phyloP scores from a whole-genome alignment of 108 stramenopile species.

The Epithemia pelagica region DNA sequence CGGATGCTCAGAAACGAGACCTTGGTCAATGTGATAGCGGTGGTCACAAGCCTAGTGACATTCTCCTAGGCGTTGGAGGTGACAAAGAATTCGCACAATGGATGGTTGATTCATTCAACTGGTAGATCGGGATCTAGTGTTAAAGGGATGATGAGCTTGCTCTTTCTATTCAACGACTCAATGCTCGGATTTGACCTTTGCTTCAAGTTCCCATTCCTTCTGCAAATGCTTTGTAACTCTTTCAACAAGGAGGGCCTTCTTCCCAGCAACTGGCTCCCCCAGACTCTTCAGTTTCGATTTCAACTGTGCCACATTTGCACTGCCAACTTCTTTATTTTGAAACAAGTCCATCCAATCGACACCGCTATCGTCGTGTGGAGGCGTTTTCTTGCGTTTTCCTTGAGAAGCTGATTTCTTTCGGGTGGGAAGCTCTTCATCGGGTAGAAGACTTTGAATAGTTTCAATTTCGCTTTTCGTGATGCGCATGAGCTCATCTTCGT shows the following conservation, averaged over 20 bases:
- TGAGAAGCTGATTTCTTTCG: background rate
- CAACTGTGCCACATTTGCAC: background rate
- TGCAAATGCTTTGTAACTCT: background rate
- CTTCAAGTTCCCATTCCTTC: background rate
- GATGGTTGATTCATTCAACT: slow-evolving; percentile 29
- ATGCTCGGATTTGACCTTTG: background rate
- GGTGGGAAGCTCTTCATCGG: background rate
- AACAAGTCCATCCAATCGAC: background rate
- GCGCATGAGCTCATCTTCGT: background rate
- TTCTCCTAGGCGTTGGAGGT: slow-evolving; percentile 60
- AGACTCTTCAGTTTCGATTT: background rate
- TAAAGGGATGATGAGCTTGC: too few species aligned
- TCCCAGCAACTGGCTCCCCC: background rate
- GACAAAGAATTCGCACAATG: slow-evolving; percentile 47
- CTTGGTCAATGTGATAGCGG: slow-evolving; percentile 44
- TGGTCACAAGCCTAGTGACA: slow-evolving; percentile 68
- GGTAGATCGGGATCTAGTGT: too few species aligned
- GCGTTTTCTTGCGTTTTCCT: background rate
- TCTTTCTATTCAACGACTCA: too few species aligned
- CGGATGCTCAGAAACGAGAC: slow-evolving; percentile 8
- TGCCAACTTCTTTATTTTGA: background rate
- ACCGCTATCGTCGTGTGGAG: background rate
- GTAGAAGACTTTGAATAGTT: background rate
- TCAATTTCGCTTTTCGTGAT: background rate
- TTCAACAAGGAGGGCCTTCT: background rate